These are phyloP conservation scores for Cardamine resedifolia DNA, from an alignment of 345 rosid genomes.

Conservation along the genomic window DNA sequence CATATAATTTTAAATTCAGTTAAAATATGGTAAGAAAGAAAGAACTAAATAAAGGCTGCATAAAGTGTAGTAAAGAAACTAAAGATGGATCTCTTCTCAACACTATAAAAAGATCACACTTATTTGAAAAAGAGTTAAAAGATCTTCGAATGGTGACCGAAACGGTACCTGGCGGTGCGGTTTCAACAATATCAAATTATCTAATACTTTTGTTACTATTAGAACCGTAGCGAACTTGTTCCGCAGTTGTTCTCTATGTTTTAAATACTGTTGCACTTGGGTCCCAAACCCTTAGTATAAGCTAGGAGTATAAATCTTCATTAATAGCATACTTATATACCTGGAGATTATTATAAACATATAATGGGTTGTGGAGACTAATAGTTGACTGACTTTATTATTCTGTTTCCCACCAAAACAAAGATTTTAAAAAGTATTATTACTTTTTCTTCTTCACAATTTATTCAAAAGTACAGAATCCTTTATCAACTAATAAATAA, in stretches of 20 bases:
- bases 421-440: background rate
- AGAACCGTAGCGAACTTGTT: no score
- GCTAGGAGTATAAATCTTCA: constrained; percentile 9
- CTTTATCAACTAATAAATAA: background rate
- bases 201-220: no score
- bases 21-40: background rate
- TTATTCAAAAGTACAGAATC: background rate
- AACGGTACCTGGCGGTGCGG: no score
- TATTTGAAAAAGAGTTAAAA: background rate
- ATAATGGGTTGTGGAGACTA: constrained; percentile 2
- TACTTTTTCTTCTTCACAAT: constrained; percentile 1
- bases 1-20: background rate
- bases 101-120: constrained; percentile 5
- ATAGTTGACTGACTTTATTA: constrained; percentile 25
- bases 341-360: background rate
- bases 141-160: no score
- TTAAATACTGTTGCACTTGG: background rate
- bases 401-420: constrained; percentile 36
- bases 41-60: constrained; percentile 28
- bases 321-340: background rate
- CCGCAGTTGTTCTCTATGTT: no score
- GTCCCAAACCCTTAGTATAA: background rate
- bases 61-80: no score
- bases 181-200: no score
- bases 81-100: no score